phyloP scores from a whole-genome alignment of 116 monocot genomes.

The Iris pallida region DNA sequence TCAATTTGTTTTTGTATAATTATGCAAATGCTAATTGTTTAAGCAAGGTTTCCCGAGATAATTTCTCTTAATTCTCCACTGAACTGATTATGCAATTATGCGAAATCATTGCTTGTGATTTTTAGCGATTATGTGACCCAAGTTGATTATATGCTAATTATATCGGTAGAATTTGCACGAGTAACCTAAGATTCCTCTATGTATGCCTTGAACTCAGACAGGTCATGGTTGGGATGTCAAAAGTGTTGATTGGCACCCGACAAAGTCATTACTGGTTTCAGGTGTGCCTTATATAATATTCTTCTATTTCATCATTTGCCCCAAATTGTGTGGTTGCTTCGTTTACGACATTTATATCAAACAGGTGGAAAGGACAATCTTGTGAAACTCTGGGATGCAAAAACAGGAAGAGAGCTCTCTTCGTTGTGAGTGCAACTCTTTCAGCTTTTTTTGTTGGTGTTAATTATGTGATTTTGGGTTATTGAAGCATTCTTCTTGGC shows the following conservation, averaged over 20 bases:
- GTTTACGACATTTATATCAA: background rate
- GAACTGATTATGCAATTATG: too few species aligned
- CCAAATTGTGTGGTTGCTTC: background rate
- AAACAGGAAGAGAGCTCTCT: conserved; percentile 63
- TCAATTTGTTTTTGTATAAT: too few species aligned
- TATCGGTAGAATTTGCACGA: conserved; percentile 16
- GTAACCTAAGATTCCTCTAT: conserved; percentile 38
- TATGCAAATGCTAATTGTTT: too few species aligned
- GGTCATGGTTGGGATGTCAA: conserved; percentile 96
- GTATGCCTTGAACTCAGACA: conserved; percentile 54
- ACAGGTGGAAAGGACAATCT: conserved; percentile 89
- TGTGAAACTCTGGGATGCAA: conserved; percentile 92
- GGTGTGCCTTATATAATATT: conserved; percentile 29
- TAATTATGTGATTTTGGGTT: conserved; percentile 4
- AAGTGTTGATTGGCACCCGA: conserved; percentile 86
- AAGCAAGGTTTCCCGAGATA: too few species aligned
- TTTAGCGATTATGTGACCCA: background rate
- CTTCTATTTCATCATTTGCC: conserved; percentile 9
- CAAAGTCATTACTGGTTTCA: conserved; percentile 78
- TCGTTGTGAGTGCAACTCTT: conserved; percentile 58
- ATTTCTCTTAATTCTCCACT: too few species aligned
- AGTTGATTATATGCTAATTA: conserved; percentile 1
- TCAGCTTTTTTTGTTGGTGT: conserved; percentile 11
- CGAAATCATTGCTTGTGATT: background rate
- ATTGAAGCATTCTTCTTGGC: conserved; percentile 23